Percentiles rank a stretch among this genome's conserved stretches.
Conservation (phyloP, 257 asterid species). For the Osmanthus fragrans region DNA sequence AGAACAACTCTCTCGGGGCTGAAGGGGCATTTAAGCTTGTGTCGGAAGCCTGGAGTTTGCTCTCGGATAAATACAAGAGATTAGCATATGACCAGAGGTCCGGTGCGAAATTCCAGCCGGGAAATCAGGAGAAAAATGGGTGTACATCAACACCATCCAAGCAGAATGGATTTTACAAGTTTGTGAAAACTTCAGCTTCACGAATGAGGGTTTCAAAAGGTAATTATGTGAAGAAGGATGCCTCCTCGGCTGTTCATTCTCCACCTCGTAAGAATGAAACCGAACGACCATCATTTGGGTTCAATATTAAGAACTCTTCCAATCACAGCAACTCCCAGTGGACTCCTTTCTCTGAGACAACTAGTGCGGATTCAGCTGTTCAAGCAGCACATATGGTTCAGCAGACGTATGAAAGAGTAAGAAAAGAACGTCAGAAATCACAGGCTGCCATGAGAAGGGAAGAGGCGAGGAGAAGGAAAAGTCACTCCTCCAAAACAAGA, state of each 20-base stretch:
- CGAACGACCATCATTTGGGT: conserved; percentile 43
- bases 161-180: conserved; percentile 59
- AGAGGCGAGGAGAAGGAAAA: conserved; percentile 47
- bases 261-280: conserved; percentile 51
- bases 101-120: conserved; percentile 30
- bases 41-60: conserved; percentile 75
- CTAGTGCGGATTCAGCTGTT: conserved; percentile 51
- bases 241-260: conserved; percentile 29
- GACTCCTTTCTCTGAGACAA: conserved; percentile 64
- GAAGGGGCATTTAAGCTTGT: conserved; percentile 73
- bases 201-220: conserved; percentile 40
- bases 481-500: conserved; percentile 45
- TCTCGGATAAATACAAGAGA: conserved; percentile 60
- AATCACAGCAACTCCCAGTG: conserved; percentile 46
- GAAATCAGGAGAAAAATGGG: conserved; percentile 28
- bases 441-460: conserved; percentile 65
- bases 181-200: conserved; percentile 47
- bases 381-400: conserved; percentile 71
- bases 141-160: conserved; percentile 35
- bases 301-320: conserved; percentile 17
- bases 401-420: conserved; percentile 73
- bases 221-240: conserved; percentile 34
- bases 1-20: conserved; percentile 62
- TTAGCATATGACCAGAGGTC: conserved; percentile 50
- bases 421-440: conserved; percentile 66